Evolutionary conservation across 371 early-diverging fungal species (phyloP).

Genomic region (Apophysomyces sp.): DNA sequence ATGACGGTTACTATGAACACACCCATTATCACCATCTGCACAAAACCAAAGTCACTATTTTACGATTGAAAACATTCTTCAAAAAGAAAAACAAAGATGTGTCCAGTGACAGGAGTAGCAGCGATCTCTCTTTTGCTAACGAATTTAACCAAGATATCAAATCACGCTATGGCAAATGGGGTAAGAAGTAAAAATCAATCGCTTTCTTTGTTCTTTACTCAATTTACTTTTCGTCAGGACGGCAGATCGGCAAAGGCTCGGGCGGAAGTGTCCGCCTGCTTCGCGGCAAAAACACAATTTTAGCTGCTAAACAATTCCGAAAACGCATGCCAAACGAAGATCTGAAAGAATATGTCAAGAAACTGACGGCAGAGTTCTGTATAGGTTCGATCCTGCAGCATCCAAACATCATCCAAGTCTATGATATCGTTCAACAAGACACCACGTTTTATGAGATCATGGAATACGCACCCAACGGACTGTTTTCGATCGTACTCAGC

Average conservation of each 20-base stretch:
- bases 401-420: slow-evolving; percentile 78
- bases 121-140: slow-evolving; percentile 23
- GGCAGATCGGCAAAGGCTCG: slow-evolving; percentile 58
- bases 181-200: slow-evolving; percentile 8
- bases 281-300: slow-evolving; percentile 50
- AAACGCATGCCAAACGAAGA: slow-evolving; percentile 60
- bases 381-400: slow-evolving; percentile 79
- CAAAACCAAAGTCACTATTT: slow-evolving; percentile 29
- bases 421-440: slow-evolving; percentile 73
- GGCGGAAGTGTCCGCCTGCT: slow-evolving; percentile 66
- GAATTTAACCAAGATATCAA: slow-evolving; percentile 26
- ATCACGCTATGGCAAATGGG: slow-evolving; percentile 29
- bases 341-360: slow-evolving; percentile 76
- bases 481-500: slow-evolving; percentile 68
- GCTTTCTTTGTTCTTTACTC: background rate
- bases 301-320: slow-evolving; percentile 84
- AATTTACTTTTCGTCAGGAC: slow-evolving; percentile 13
- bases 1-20: slow-evolving; percentile 23
- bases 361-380: slow-evolving; percentile 81
- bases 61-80: slow-evolving; percentile 44
- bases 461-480: slow-evolving; percentile 78
- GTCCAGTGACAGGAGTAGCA: background rate
- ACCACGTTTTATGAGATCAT: slow-evolving; percentile 68
- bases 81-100: slow-evolving; percentile 8
- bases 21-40: slow-evolving; percentile 28